Conservation (phyloP, 2,329 filamentous ascomycete genomes). For the Ophiocordyceps camponoti-floridani region DNA sequence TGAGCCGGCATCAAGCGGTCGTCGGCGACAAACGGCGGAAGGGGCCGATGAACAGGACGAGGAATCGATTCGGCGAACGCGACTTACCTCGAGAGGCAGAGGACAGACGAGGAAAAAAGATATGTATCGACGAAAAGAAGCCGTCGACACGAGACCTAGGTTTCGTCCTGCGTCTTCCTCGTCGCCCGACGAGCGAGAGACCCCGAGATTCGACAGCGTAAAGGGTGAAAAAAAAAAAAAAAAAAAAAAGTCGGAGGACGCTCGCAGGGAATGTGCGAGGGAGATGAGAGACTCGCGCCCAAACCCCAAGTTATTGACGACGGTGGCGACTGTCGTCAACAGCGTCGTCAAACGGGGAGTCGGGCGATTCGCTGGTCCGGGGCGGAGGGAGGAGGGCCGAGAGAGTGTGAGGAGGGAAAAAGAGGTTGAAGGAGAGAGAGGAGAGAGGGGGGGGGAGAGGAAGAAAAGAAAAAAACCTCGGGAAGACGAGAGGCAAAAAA, state of each 20-base stretch:
- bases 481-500: neutral
- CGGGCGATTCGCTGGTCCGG: conserved; percentile 19
- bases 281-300: neutral
- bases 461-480: neutral
- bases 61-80: neutral
- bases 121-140: conserved; percentile 3
- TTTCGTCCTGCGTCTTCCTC: too few relatives aligned
- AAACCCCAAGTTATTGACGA: neutral
- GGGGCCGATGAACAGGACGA: neutral
- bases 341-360: conserved; percentile 12
- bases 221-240: neutral
- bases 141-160: neutral
- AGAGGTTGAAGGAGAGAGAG: neutral
- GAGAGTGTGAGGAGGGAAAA: conserved; percentile 4
- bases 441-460: neutral
- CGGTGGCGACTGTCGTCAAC: conserved; percentile 11
- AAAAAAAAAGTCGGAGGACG: neutral
- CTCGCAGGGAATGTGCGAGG: neutral
- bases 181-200: conserved; percentile 1
- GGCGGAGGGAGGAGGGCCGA: conserved; percentile 5
- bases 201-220: conserved; percentile 8
- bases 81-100: neutral
- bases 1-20: neutral
- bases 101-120: neutral
- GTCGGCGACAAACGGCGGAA: neutral